phyloP scores from a whole-genome alignment of 2,329 filamentous ascomycete species.

The Golovinomyces cichoracearum region DNA sequence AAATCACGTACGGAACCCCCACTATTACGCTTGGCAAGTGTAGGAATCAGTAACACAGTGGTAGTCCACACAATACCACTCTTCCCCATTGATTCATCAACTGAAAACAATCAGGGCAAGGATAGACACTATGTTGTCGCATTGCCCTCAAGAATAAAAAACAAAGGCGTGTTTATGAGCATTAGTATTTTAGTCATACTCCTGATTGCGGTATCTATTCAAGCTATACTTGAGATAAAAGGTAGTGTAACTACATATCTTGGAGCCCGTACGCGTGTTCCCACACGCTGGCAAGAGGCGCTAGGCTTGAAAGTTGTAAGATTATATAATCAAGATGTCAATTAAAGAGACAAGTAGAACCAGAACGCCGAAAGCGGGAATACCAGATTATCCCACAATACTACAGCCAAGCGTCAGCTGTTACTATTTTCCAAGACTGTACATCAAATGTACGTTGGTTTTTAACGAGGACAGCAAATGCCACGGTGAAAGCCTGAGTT shows the following conservation, averaged over 20 bases:
- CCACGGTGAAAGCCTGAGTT: too few species aligned
- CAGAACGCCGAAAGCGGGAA: too few species aligned
- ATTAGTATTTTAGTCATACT: slow-evolving; percentile 9
- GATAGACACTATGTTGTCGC: slow-evolving; percentile 14
- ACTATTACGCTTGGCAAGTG: slow-evolving; percentile 14
- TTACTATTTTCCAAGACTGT: too few species aligned
- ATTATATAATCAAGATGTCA: too few species aligned
- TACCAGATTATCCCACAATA: too few species aligned
- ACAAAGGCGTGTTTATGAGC: slow-evolving; percentile 7
- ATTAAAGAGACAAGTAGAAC: too few species aligned
- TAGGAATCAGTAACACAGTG: slow-evolving; percentile 15
- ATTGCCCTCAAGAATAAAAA: slow-evolving; percentile 9
- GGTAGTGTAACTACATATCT: slow-evolving; percentile 9
- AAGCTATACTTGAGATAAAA: slow-evolving; percentile 13
- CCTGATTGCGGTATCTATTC: slow-evolving; percentile 10
- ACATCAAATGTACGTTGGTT: too few species aligned
- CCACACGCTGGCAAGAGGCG: slow-evolving; percentile 9
- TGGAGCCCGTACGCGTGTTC: slow-evolving; percentile 8
- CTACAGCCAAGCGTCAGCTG: too few species aligned
- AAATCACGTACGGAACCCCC: slow-evolving; percentile 12
- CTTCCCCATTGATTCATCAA: slow-evolving; percentile 12
- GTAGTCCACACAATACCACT: slow-evolving; percentile 16
- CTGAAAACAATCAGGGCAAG: slow-evolving; percentile 11
- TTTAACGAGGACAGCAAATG: too few species aligned
- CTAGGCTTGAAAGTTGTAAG: too few species aligned